These are phyloP conservation scores for Gnomoniopsis sp. DNA, from an alignment of 2,329 filamentous ascomycete species.

Conservation along the genomic window DNA sequence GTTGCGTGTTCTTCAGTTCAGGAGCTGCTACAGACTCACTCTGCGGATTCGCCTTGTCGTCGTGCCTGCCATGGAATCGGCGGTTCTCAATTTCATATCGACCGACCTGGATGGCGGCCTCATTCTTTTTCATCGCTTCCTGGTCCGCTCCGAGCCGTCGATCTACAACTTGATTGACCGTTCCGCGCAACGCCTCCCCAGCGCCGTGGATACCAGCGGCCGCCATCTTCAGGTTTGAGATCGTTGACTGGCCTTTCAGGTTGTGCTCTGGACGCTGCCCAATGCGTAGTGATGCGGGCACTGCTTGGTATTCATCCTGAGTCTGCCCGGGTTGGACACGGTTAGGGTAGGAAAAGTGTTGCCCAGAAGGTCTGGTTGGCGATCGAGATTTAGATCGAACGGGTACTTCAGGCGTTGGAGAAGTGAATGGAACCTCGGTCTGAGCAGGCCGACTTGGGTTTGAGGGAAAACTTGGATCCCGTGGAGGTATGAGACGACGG, in stretches of 20 bases:
- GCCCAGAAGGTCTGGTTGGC: background rate
- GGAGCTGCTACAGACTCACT: too few relatives aligned
- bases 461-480: background rate
- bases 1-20: too few relatives aligned
- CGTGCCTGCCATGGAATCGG: background rate
- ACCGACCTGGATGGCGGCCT: background rate
- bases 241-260: background rate
- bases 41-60: too few relatives aligned
- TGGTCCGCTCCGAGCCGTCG: background rate
- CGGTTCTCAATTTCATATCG: background rate
- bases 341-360: background rate
- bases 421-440: background rate
- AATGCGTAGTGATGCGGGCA: background rate
- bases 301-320: background rate
- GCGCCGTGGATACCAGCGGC: background rate
- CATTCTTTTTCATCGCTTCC: background rate
- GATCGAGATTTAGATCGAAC: background rate
- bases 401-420: background rate
- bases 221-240: background rate
- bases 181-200: background rate
- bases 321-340: background rate
- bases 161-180: background rate
- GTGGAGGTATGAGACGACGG: background rate
- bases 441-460: background rate
- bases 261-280: background rate